A percentile compares a stretch with the other conserved stretches of the same genome.
phyloP scores from a whole-genome alignment of 208 protist species.

The Trichomonas gallinae region DNA sequence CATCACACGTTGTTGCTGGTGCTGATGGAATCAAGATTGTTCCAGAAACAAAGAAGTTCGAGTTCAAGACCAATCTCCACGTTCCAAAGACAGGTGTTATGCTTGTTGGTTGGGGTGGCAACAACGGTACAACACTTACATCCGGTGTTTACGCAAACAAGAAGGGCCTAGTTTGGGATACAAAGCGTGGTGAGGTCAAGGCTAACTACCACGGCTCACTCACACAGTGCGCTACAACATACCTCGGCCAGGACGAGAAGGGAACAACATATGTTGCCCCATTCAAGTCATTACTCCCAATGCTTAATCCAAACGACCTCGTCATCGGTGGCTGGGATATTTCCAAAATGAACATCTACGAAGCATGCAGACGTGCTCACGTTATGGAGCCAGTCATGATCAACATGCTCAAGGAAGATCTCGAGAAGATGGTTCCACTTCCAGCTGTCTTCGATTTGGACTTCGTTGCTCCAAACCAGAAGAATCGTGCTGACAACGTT shows the following conservation, averaged over 20 bases:
- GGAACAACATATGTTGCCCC: slow-evolving; percentile 64
- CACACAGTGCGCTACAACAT: slow-evolving; percentile 80
- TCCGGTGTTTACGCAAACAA: slow-evolving; percentile 83
- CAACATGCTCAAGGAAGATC: slow-evolving; percentile 56
- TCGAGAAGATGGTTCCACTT: slow-evolving; percentile 70
- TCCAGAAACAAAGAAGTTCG: not conserved
- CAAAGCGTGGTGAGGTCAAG: slow-evolving; percentile 61
- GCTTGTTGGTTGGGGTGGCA: slow-evolving; percentile 87
- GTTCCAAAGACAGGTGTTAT: slow-evolving; percentile 50
- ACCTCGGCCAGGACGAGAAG: slow-evolving; percentile 63
- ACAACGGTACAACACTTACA: slow-evolving; percentile 94
- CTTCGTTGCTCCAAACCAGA: slow-evolving; percentile 93
- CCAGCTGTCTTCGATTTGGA: slow-evolving; percentile 82
- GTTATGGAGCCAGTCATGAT: slow-evolving; percentile 70
- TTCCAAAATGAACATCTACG: slow-evolving; percentile 64
- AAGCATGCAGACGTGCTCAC: slow-evolving; percentile 76
- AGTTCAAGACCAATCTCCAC: not conserved
- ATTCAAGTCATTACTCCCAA: slow-evolving; percentile 61
- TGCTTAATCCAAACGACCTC: slow-evolving; percentile 85
- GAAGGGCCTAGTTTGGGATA: slow-evolving; percentile 67
- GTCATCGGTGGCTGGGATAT: slow-evolving; percentile 96
- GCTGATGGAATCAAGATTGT: not conserved
- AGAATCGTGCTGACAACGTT: slow-evolving; percentile 83
- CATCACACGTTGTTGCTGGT: not conserved
- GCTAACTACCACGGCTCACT: slow-evolving; percentile 92